Evolutionary conservation across 495 filamentous ascomycete genomes (phyloP), one percentile per base, ranked within the genome.

Genomic region (Tetracladium marchalianum): DNA sequence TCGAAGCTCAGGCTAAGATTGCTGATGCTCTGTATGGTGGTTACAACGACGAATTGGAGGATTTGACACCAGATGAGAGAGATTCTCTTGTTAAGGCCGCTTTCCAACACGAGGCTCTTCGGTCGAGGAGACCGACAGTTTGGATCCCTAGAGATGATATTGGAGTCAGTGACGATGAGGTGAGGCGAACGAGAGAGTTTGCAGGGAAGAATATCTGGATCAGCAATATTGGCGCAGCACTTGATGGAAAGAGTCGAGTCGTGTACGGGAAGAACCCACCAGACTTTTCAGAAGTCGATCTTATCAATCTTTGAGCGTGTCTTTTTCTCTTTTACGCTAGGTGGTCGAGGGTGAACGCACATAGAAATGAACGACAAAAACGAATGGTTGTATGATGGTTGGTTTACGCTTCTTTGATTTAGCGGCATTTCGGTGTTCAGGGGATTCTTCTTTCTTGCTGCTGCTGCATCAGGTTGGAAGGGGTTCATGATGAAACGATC

Each of bases 141-240:
- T 97, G 92, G 92, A 90, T 98, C 38, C 92, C 92, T 8, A 76
- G 87, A 33, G 92, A 98, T 59, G 84, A 92, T 54, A 59, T 97
- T 3, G 92, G 92, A 1, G 77, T 98, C 31, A 85, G 82, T 47
- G 89, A 95, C 56, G 93, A 98, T 54, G 92, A 97, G 63, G 77
- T 98, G 15, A 72, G 66, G 56, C 68, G 86, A 37, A 95, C 88
- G 12, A 71, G 79, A 48, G 73, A 75, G 50, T 87, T 86, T 56
- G 87, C 80, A 51, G 74, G 81, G 54, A 50, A 39, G 17, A 78
- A 87, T 56, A 81, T 98, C 44, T 96, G 90, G 87, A 85, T 96
- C 58, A 90, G 82, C 56, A 98, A 96, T 64, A 82, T 92, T 62
- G 87, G 85, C 49, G 84, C 89, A 33, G 85, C 85, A 16, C 67